A percentile compares a stretch with the other conserved stretches of the same genome.
Conservation (phyloP, 2,329 filamentous ascomycete genomes). For the Tolypocladium nubicola region DNA sequence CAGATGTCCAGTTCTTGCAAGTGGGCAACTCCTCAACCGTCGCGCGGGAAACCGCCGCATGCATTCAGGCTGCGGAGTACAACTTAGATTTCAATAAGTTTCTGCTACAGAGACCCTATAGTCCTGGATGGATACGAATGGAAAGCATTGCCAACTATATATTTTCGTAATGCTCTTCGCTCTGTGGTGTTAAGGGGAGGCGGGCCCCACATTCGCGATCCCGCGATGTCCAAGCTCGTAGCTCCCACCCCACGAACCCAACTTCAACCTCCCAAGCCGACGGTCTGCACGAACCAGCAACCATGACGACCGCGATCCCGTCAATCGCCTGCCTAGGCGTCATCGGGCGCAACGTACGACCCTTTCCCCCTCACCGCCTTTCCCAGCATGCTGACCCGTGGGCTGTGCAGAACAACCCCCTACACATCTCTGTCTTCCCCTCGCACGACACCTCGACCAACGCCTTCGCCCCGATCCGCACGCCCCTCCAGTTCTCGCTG, state of each 20-base stretch:
- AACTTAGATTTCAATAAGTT: background rate
- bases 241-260: background rate
- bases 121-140: background rate
- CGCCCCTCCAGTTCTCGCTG: constrained; percentile 82
- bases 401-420: constrained; percentile 73
- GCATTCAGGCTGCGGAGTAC: too few species aligned
- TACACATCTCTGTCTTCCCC: constrained; percentile 86
- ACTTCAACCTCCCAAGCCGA: background rate
- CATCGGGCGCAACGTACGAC: constrained; percentile 75
- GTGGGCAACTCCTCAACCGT: background rate
- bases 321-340: constrained; percentile 89
- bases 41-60: background rate
- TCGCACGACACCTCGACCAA: constrained; percentile 50
- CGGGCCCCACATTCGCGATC: background rate
- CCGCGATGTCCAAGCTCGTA: background rate
- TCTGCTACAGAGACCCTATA: background rate
- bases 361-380: background rate
- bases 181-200: background rate
- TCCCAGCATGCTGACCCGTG: background rate
- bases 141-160: too few species aligned
- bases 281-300: background rate
- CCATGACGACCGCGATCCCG: constrained; percentile 54
- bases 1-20: background rate
- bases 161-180: background rate
- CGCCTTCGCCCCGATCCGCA: constrained; percentile 47